These are phyloP conservation scores for Vitis hybrid DNA, from an alignment of 177 flowering plant genomes.

Conservation along the genomic window DNA sequence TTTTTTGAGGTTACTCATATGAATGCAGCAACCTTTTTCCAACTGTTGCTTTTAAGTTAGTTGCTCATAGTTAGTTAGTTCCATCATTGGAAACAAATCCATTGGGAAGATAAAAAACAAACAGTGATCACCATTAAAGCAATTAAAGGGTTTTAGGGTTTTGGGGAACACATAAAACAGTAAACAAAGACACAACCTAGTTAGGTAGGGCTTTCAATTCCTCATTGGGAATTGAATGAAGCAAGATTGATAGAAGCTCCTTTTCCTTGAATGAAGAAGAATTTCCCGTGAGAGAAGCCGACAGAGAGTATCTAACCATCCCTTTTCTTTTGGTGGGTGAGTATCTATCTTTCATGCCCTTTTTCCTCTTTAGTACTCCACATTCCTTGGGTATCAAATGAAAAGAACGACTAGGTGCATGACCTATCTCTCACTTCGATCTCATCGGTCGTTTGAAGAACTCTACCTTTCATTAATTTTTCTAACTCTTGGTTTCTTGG, in stretches of 20 bases:
- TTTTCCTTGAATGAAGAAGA: background rate
- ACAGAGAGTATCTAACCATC: conserved; percentile 47
- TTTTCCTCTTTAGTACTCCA: conserved; percentile 22
- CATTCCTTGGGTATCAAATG: conserved; percentile 14
- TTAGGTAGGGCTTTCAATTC: background rate
- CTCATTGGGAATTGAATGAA: background rate
- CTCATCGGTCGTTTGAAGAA: background rate
- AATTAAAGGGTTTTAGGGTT: conserved; percentile 7
- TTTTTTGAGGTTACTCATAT: conserved; percentile 1
- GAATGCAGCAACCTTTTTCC: conserved; percentile 21
- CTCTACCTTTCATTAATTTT: background rate
- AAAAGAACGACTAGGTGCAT: background rate
- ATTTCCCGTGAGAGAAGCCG: conserved; percentile 28
- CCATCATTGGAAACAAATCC: conserved; percentile 31
- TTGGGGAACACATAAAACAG: conserved; percentile 12
- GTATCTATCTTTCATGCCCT: conserved; percentile 6
- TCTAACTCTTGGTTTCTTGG: background rate
- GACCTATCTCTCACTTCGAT: background rate
- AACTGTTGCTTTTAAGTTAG: conserved; percentile 34
- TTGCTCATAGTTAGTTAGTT: conserved; percentile 35
- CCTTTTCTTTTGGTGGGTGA: background rate
- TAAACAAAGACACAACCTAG: background rate
- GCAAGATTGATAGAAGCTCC: background rate
- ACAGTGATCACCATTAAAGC: background rate
- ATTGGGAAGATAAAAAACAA: conserved; percentile 17